phyloP scores from a whole-genome alignment of 2,329 filamentous ascomycete species.

The Colletotrichum melonis region DNA sequence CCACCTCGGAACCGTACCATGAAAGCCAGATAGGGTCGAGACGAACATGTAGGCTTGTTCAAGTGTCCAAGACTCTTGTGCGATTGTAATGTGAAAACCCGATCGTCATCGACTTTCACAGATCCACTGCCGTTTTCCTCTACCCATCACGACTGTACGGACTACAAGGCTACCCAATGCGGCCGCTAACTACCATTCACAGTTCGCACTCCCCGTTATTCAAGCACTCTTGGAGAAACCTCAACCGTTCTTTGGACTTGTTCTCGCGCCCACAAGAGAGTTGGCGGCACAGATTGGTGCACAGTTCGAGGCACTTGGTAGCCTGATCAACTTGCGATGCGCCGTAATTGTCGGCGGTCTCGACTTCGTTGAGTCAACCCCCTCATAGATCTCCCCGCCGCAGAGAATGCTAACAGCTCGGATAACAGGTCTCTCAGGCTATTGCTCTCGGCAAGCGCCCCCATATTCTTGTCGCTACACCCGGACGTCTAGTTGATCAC shows the following conservation, averaged over 20 bases:
- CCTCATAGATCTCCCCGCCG: not conserved
- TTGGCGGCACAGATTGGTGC: conserved; percentile 91
- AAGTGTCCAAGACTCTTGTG: not conserved
- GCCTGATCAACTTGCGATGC: conserved; percentile 87
- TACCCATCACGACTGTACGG: not conserved
- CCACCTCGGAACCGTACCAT: not conserved
- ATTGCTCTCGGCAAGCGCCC: conserved; percentile 96
- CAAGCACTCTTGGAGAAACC: conserved; percentile 91
- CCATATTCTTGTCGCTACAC: conserved; percentile 84
- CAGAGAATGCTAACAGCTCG: not conserved
- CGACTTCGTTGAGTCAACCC: conserved; percentile 59
- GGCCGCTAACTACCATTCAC: not conserved
- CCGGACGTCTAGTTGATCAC: conserved; percentile 69
- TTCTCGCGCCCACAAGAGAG: conserved; percentile 93
- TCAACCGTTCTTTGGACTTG: conserved; percentile 85
- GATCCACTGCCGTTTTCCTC: not conserved
- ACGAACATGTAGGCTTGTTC: not conserved
- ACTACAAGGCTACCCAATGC: not conserved
- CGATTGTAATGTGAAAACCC: not conserved
- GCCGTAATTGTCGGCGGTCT: conserved; percentile 92
- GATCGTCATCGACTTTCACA: not conserved
- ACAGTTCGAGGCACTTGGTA: conserved; percentile 87
- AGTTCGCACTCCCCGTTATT: conserved; percentile 89
- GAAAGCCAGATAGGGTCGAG: not conserved
- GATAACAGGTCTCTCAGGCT: conserved; percentile 76